Conservation (phyloP, 352 stramenopile species). For the Pythium volutum region DNA sequence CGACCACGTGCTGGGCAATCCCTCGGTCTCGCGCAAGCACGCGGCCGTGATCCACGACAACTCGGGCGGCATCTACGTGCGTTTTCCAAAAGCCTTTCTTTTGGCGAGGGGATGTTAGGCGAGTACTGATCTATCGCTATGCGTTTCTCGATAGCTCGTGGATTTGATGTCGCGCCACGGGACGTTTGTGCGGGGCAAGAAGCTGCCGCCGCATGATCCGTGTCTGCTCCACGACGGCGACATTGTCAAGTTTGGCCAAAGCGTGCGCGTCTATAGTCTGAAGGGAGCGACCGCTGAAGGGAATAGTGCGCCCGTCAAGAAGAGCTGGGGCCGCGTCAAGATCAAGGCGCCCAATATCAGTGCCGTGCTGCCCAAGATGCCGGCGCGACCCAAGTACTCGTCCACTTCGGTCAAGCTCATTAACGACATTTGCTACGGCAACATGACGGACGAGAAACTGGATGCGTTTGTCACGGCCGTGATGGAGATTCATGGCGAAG, state of each 20-base stretch:
- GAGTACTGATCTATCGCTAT: background rate
- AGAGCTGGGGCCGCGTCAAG: slow-evolving; percentile 74
- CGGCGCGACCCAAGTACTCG: slow-evolving; percentile 53
- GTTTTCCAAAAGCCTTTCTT: background rate
- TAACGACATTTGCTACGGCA: slow-evolving; percentile 81
- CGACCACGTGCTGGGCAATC: slow-evolving; percentile 86
- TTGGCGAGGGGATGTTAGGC: too few relatives aligned
- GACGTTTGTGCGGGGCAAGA: slow-evolving; percentile 80
- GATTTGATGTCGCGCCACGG: slow-evolving; percentile 88
- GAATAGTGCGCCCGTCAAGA: slow-evolving; percentile 72
- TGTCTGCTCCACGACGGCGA: slow-evolving; percentile 83
- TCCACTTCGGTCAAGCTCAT: slow-evolving; percentile 70
- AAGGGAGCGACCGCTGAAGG: slow-evolving; percentile 66
- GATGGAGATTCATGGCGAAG: slow-evolving; percentile 66
- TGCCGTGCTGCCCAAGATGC: slow-evolving; percentile 64
- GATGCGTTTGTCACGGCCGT: slow-evolving; percentile 63
- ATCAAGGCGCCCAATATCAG: slow-evolving; percentile 74
- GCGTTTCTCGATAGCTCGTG: slow-evolving; percentile 55
- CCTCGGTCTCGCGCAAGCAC: slow-evolving; percentile 85
- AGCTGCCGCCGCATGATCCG: slow-evolving; percentile 83
- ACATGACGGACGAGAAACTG: slow-evolving; percentile 67
- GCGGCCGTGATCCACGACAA: slow-evolving; percentile 81
- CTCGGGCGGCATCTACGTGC: slow-evolving; percentile 79
- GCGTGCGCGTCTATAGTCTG: slow-evolving; percentile 79
- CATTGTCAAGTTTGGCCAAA: slow-evolving; percentile 85